phyloP scores from a whole-genome alignment of 116 monocot genomes.

The Zostera marina region DNA sequence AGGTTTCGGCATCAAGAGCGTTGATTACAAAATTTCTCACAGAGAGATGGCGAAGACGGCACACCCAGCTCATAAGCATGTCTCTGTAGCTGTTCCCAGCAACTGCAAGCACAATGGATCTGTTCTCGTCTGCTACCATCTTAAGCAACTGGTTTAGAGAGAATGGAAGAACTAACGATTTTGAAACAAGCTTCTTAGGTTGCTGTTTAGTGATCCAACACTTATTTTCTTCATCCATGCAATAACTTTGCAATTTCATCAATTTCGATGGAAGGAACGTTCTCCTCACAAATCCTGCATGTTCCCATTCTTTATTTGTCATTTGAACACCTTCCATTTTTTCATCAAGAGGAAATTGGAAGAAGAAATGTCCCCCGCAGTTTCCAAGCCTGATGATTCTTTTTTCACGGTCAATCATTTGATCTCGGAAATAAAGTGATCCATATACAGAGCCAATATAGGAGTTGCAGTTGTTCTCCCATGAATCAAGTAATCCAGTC shows the following conservation, averaged over 20 bases:
- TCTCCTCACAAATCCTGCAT: constrained; percentile 1
- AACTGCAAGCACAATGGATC: constrained; percentile 64
- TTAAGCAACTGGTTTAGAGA: constrained; percentile 49
- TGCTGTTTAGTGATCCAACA: constrained; percentile 11
- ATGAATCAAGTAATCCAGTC: constrained; percentile 15
- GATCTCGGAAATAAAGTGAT: constrained; percentile 28
- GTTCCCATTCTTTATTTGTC: constrained; percentile 2
- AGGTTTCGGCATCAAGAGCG: constrained; percentile 80
- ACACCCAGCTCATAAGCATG: constrained; percentile 97
- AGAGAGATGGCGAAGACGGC: constrained; percentile 47
- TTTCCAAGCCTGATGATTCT: constrained; percentile 22
- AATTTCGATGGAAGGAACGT: neutral
- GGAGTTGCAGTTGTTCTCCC: constrained; percentile 44
- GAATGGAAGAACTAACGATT: constrained; percentile 26
- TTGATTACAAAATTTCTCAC: constrained; percentile 60
- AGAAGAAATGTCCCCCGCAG: constrained; percentile 17
- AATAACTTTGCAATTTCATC: constrained; percentile 14
- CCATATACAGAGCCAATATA: constrained; percentile 63
- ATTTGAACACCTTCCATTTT: neutral
- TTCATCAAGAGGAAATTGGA: neutral
- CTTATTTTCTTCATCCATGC: constrained; percentile 7
- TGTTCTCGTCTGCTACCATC: constrained; percentile 49
- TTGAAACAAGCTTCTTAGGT: constrained; percentile 9
- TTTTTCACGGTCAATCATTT: neutral
- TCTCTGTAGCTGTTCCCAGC: constrained; percentile 81